Evolutionary conservation across 371 early-diverging fungal species (phyloP).

Genomic region (Choanephora cucurbitarum): DNA sequence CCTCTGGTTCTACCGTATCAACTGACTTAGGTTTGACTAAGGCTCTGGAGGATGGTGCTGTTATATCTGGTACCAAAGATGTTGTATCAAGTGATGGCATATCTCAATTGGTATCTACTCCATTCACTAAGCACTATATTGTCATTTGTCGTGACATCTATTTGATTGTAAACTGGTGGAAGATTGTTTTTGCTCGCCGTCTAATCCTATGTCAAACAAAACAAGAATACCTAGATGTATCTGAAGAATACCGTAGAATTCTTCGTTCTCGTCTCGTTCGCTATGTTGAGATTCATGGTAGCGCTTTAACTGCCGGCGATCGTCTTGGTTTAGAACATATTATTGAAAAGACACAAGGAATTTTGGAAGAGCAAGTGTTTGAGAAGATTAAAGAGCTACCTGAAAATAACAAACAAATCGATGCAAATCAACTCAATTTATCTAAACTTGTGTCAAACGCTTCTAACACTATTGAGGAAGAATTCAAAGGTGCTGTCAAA

Average conservation of each 20-base stretch:
- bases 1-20: background rate
- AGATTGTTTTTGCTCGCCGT: slow-evolving; percentile 26
- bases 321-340: slow-evolving; percentile 8
- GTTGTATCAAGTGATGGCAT: slow-evolving; percentile 8
- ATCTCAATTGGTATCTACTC: slow-evolving; percentile 9
- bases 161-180: slow-evolving; percentile 31
- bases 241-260: slow-evolving; percentile 28
- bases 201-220: slow-evolving; percentile 22
- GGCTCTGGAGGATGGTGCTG: slow-evolving; percentile 24
- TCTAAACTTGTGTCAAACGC: background rate
- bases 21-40: slow-evolving; percentile 17
- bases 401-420: slow-evolving; percentile 1
- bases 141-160: slow-evolving; percentile 16
- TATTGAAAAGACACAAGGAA: slow-evolving; percentile 17
- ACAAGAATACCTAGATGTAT: slow-evolving; percentile 27
- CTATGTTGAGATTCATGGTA: slow-evolving; percentile 19
- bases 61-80: slow-evolving; percentile 28
- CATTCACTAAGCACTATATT: slow-evolving; percentile 11
- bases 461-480: slow-evolving; percentile 15
- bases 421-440: no score
- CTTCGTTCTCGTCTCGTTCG: slow-evolving; percentile 21
- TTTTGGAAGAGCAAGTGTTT: slow-evolving; percentile 19
- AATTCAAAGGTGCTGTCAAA: slow-evolving; percentile 10
- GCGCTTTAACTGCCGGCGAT: slow-evolving; percentile 11
- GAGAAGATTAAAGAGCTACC: slow-evolving; percentile 16